phyloP scores from a whole-genome alignment of 2,329 filamentous ascomycete genomes.

The Cladorrhinum sp. region DNA sequence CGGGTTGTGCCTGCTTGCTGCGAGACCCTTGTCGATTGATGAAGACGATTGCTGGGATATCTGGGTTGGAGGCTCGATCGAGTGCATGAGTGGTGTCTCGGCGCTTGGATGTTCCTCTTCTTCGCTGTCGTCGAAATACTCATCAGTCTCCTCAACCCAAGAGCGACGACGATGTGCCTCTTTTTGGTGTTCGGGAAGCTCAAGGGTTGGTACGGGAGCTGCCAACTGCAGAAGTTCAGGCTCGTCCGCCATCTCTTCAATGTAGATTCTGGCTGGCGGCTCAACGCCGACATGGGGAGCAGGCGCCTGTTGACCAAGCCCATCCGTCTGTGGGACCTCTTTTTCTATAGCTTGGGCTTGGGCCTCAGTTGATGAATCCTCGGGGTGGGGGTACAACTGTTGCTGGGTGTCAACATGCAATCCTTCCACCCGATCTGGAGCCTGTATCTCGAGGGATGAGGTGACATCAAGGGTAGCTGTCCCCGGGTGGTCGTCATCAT shows the following conservation, averaged over 20 bases:
- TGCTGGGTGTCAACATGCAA: neutral
- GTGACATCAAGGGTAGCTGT: neutral
- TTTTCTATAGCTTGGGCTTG: neutral
- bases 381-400: neutral
- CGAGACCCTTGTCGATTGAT: conserved; percentile 26
- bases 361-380: neutral
- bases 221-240: neutral
- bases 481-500: neutral
- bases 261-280: neutral
- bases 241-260: neutral
- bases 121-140: conserved; percentile 8
- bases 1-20: conserved; percentile 30
- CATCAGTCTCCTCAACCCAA: conserved; percentile 6
- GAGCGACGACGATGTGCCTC: neutral
- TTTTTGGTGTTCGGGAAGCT: neutral
- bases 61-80: conserved; percentile 10
- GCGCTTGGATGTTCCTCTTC: neutral
- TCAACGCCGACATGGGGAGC: neutral
- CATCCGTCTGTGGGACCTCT: neutral
- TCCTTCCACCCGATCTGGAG: no score
- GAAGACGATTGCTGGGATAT: conserved; percentile 15
- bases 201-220: neutral
- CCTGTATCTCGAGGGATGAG: neutral
- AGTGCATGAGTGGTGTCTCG: conserved; percentile 1
- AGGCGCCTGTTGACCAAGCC: neutral